These are phyloP conservation scores for Suillus brevipes DNA, from an alignment of 768 basidiomycete genomes.

Conservation along the genomic window DNA sequence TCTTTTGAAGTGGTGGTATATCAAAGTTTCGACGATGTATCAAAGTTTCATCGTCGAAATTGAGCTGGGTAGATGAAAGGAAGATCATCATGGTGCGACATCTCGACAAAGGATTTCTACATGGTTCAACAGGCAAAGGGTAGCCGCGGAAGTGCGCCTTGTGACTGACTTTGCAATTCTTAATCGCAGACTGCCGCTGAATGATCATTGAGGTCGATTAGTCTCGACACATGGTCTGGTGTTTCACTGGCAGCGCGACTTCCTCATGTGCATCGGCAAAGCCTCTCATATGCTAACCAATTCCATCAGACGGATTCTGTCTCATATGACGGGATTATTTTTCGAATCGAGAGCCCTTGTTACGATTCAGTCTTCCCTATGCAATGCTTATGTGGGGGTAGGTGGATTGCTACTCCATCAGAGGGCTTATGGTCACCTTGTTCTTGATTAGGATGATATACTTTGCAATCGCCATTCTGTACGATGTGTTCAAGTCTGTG, in stretches of 20 bases:
- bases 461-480: neutral
- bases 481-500: neutral
- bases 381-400: constrained; percentile 4
- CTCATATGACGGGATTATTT: neutral
- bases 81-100: neutral
- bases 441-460: neutral
- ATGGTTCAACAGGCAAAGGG: neutral
- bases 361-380: neutral
- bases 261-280: too few species aligned
- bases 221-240: too few species aligned
- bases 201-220: too few species aligned
- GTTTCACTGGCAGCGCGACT: too few species aligned
- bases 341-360: neutral
- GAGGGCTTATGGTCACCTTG: neutral
- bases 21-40: too few species aligned
- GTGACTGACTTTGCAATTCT: too few species aligned
- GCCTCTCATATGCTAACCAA: neutral
- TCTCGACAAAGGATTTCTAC: neutral
- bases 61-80: neutral
- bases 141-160: neutral
- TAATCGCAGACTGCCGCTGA: too few species aligned
- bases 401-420: neutral
- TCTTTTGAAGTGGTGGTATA: neutral
- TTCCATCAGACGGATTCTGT: constrained; percentile 6
- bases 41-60: neutral